Base-by-base conservation (phyloP, 1,139 yeast genomes). In the Yamadazyma songkhlaensis region DNA sequence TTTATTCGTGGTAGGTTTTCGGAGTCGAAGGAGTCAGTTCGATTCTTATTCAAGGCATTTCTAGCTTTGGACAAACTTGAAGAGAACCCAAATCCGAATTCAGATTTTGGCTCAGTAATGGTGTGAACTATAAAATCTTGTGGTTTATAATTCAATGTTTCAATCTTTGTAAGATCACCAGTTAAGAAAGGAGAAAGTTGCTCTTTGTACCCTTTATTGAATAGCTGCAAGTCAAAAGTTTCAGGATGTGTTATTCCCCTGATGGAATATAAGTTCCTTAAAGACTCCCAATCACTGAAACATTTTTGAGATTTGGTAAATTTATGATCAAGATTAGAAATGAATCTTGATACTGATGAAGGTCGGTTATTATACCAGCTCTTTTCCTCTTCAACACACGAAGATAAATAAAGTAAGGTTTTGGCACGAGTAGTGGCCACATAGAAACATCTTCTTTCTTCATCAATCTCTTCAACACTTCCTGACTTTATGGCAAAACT, bases 341-440 rank as follows among this genome's bases (percentile, higher is more conserved):
- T 41, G 40, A 70, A 70, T 29, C 73, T 48, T 1, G 76, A 69
- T 4, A 47, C 54, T 9, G 45, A 53, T 6, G 58, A 47, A 2
- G 59, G 55, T 23, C 41, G 45, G 4, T 60, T 42, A n/a, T 23
- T 10, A 32, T 15, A 33, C 26, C 60, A 61, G 51, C 59, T 49
- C 22, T 28, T 24, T 4, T 29, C 44, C n/a, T 24, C 11, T 27
- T 60, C 67, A 2, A 50, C 52, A 34, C 64, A 63, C 0, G 72
- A 60, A 5, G 74, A 65, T 3, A 70, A 35, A 38, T 59, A 65
- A 9, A 71, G 49, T 13, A 72, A 48, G 2, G 47, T 36, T 55
- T 84, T 83, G 0, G 97, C 95, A 45, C 98, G 69, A 0, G 97
- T 89, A 32, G 84, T 66, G 0, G 96, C 96, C 7, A 92, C 97